phyloP scores from a whole-genome alignment of 352 stramenopile genomes.

The Pythium vanterpoolii region DNA sequence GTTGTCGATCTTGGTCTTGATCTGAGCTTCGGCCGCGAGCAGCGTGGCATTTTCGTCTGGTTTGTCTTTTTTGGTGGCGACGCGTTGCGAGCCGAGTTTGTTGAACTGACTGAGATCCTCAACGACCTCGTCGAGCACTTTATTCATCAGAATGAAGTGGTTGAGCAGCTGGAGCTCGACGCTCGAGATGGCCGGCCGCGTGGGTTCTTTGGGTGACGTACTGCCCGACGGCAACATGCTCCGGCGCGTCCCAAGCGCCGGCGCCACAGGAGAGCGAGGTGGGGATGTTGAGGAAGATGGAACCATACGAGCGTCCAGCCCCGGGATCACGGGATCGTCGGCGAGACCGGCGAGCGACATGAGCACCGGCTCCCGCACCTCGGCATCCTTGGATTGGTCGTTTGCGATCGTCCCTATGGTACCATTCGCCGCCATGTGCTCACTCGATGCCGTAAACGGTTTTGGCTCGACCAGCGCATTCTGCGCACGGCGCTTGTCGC shows the following conservation, averaged over 20 bases:
- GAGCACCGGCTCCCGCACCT: slow-evolving; percentile 3
- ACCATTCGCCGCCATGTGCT: too few species aligned
- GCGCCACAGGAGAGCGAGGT: background rate
- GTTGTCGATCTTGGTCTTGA: slow-evolving; percentile 14
- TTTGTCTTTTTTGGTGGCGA: slow-evolving; percentile 15
- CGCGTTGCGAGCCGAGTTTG: slow-evolving; percentile 29
- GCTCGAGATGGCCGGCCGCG: slow-evolving; percentile 7
- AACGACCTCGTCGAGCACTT: slow-evolving; percentile 40
- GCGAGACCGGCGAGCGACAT: slow-evolving; percentile 5
- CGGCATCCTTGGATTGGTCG: background rate
- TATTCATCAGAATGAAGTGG: slow-evolving; percentile 41
- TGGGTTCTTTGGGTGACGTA: background rate
- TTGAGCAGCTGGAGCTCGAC: slow-evolving; percentile 37
- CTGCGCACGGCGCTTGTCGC: slow-evolving; percentile 28
- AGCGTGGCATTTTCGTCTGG: background rate
- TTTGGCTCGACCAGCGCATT: slow-evolving; percentile 11
- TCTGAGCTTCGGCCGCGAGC: slow-evolving; percentile 2
- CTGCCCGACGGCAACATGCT: background rate
- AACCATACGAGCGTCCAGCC: slow-evolving; percentile 9
- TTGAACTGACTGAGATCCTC: slow-evolving; percentile 47
- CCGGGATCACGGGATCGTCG: slow-evolving; percentile 11
- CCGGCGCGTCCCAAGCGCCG: slow-evolving; percentile 4
- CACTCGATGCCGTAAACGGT: background rate
- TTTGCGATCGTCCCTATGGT: background rate
- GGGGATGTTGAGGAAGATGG: background rate